Evolutionary conservation across 164 flowering plant genomes (phyloP).

Genomic region (Vitis vinifera): ASM3070453v1 NC_081821.1:1502001-1502500

Average conservation of each 20-base stretch:
- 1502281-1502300: too few relatives aligned
- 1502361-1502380: not conserved
- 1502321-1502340: not conserved
- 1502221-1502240: not conserved
- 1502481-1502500: not conserved
- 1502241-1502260: too few relatives aligned
- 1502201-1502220: not conserved
- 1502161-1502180: constrained; percentile 60
- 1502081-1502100: constrained; percentile 72
- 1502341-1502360: not conserved
- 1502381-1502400: too few relatives aligned
- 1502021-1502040: constrained; percentile 37
- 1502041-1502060: constrained; percentile 74
- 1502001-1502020: not conserved
- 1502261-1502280: too few relatives aligned
- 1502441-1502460: too few relatives aligned
- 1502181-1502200: not conserved
- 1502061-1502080: constrained; percentile 86
- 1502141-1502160: constrained; percentile 42
- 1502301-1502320: not conserved
- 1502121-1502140: constrained; percentile 54
- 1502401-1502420: too few relatives aligned
- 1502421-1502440: too few relatives aligned
- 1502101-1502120: constrained; percentile 49
- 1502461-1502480: not conserved